Evolutionary conservation across 148 eudicot species (phyloP), one percentile per base, ranked within the genome.

Genomic region (Polygonum aviculare): DNA sequence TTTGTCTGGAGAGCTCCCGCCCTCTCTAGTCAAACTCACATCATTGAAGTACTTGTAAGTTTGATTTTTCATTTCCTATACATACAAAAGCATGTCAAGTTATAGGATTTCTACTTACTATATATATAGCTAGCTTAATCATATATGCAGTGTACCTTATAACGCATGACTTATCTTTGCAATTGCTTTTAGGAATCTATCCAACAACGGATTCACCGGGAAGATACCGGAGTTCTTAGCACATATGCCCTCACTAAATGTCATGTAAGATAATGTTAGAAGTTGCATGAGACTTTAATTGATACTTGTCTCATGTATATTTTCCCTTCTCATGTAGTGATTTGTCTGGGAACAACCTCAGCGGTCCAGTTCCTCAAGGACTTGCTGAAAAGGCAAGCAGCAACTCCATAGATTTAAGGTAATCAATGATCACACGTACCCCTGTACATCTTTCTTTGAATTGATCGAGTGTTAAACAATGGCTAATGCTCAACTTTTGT

Each of bases 181-280:
- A 60, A 33, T 15, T 36, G 39, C 62, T 52, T 1, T 36, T 21
- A 74, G 76, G 76, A 59, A 74, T 54, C 41, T 74, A 35, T 74
- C 76, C 22, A 52, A 74, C 62, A 74, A 74, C 16, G 38, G 21
- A 55, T 74, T 74, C 38, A 74, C 65, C 0, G 76, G 76, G 31
- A 38, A 49, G 44, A 52, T 74, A 50, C 76, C 76, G 6, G 41
- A 74, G 0, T 51, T 48, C 52, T 38, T 74, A 21, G 65, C 76
- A 74, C n/a, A 74, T 11, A 12, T 74, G 54, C n/a, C 40, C n/a
- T 26, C 9, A 4, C 35, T 74, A 26, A 52, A 12, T 14, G 59
- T 19, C 4, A 50, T 74, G 76, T 74, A 73, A 73, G 12, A 22
- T 18, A 11, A 26, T 22, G 40, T n/a, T 49, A 15, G 7, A 19